Evolutionary conservation across 225 moss, liverwort and hornwort genomes (phyloP).

Genomic region (Antitrichia curtipendula): DNA sequence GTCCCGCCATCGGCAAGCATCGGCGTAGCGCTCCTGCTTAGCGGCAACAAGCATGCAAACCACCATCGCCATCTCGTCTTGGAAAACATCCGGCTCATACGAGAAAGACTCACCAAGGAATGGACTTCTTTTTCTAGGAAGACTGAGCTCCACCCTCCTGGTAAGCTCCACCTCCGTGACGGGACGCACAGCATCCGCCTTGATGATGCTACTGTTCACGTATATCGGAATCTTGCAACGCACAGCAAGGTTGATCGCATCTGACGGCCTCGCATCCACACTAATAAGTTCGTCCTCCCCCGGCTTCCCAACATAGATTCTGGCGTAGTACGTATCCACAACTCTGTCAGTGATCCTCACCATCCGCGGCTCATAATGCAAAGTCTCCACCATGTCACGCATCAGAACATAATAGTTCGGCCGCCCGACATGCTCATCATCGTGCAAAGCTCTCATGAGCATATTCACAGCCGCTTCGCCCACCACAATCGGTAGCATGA

Average conservation of each 20-base stretch:
- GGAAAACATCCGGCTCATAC: constrained; percentile 58
- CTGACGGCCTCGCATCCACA: constrained; percentile 90
- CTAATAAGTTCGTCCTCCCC: constrained; percentile 68
- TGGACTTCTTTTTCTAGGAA: constrained; percentile 32
- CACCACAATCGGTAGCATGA: constrained; percentile 93
- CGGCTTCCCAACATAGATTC: constrained; percentile 78
- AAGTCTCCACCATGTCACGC: constrained; percentile 70
- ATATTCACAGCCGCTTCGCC: constrained; percentile 83
- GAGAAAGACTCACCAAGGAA: constrained; percentile 48
- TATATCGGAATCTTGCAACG: constrained; percentile 94
- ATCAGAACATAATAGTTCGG: constrained; percentile 89
- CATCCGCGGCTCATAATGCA: constrained; percentile 89
- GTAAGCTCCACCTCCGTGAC: constrained; percentile 55
- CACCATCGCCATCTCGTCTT: constrained; percentile 82
- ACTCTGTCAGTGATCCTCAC: constrained; percentile 93
- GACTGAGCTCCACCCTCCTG: constrained; percentile 28
- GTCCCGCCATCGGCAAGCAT: constrained; percentile 88
- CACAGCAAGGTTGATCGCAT: constrained; percentile 89
- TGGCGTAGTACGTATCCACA: constrained; percentile 83
- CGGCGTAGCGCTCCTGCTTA: constrained; percentile 73
- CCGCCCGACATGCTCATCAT: constrained; percentile 55
- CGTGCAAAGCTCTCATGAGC: constrained; percentile 92
- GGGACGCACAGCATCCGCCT: constrained; percentile 74
- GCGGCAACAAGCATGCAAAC: constrained; percentile 85
- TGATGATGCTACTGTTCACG: constrained; percentile 77